Evolutionary conservation across 345 rosid genomes (phyloP).

Genomic region (Kandelia obovata): DNA sequence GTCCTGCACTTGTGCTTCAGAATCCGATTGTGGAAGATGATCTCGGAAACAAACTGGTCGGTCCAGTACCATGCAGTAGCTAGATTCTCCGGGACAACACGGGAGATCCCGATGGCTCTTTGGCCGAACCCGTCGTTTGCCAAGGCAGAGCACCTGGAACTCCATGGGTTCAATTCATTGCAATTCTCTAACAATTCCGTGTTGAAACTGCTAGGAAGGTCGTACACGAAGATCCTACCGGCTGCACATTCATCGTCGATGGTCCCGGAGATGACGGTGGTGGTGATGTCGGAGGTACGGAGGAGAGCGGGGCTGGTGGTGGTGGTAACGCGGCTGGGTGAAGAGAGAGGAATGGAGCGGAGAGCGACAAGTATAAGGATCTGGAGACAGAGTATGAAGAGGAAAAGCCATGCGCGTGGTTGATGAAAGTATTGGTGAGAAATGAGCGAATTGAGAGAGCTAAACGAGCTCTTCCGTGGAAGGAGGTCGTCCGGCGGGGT

Average conservation of each 20-base stretch:
- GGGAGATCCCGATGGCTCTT: conserved; percentile 43
- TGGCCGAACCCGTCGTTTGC: conserved; percentile 71
- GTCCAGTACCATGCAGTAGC: conserved; percentile 88
- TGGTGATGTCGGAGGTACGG: conserved; percentile 28
- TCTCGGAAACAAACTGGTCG: conserved; percentile 76
- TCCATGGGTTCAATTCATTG: conserved; percentile 80
- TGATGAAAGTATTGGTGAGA: conserved; percentile 32
- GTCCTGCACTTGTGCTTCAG: conserved; percentile 74
- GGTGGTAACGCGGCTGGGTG: conserved; percentile 14
- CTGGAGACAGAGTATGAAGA: conserved; percentile 56
- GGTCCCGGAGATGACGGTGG: conserved; percentile 1
- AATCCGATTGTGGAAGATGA: conserved; percentile 81
- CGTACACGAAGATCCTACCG: conserved; percentile 76
- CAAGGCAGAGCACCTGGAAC: conserved; percentile 74
- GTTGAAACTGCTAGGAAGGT: conserved; percentile 62
- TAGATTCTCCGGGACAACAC: conserved; percentile 51
- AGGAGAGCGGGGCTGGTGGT: conserved; percentile 8
- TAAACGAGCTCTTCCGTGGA: conserved; percentile 39
- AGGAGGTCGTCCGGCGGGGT: conserved; percentile 13
- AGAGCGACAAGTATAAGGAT: conserved; percentile 50
- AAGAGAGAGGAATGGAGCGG: conserved; percentile 46
- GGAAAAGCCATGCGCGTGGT: conserved; percentile 56
- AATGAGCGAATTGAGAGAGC: conserved; percentile 31
- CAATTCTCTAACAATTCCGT: conserved; percentile 55
- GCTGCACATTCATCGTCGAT: conserved; percentile 40